phyloP scores from a whole-genome alignment of 345 rosid genomes.

The Streptanthus diversifolius region DNA sequence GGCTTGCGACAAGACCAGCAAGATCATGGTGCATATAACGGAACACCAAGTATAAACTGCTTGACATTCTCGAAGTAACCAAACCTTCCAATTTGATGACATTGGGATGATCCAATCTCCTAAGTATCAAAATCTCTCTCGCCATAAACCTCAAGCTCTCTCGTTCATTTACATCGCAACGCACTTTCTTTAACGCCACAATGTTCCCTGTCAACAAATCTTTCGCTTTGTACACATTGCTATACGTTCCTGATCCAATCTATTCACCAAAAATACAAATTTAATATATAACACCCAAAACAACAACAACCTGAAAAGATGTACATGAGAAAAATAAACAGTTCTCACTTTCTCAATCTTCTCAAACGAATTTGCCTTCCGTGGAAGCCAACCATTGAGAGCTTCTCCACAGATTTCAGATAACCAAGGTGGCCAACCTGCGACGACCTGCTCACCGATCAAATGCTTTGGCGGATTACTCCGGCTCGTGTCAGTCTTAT shows the following conservation, averaged over 20 bases:
- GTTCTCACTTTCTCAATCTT: conserved; percentile 13
- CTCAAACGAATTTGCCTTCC: conserved; percentile 8
- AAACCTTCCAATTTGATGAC: conserved; percentile 6
- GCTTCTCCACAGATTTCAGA: conserved; percentile 21
- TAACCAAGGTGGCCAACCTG: conserved; percentile 20
- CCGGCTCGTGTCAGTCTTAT: background rate
- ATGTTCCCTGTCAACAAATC: conserved; percentile 8
- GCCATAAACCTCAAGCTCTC: conserved; percentile 20
- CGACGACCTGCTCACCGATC: background rate
- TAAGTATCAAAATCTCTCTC: conserved; percentile 8
- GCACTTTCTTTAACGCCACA: conserved; percentile 8
- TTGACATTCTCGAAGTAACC: conserved; percentile 17
- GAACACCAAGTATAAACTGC: conserved; percentile 10
- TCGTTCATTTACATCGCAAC: conserved; percentile 1
- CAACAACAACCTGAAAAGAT: background rate
- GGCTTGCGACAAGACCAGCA: conserved; percentile 12
- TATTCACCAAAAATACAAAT: background rate
- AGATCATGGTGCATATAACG: conserved; percentile 13
- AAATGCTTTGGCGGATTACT: conserved; percentile 4
- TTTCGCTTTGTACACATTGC: conserved; percentile 40
- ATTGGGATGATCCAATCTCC: conserved; percentile 16
- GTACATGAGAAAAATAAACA: background rate
- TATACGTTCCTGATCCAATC: conserved; percentile 18
- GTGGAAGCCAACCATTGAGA: conserved; percentile 6
- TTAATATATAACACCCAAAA: background rate